Evolutionary conservation across 805 yeast species (phyloP).

Genomic region (Clavispora santaluciae): DNA sequence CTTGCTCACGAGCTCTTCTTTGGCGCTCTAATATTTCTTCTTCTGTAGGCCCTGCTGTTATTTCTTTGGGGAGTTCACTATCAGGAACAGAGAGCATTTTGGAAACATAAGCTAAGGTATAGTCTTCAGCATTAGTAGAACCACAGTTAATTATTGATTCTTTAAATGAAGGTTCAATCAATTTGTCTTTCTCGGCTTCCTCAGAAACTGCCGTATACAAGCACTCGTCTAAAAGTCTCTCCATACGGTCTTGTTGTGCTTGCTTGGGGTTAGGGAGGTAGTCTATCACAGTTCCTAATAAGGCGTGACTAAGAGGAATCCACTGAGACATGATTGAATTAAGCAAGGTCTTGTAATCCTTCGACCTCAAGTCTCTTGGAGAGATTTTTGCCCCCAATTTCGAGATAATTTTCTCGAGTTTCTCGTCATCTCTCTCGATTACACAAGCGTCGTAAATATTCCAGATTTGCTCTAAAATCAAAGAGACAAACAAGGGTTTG

Average conservation of each 20-base stretch:
- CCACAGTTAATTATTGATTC: constrained; percentile 65
- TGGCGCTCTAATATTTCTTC: constrained; percentile 63
- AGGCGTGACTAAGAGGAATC: constrained; percentile 88
- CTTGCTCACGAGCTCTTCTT: constrained; percentile 60
- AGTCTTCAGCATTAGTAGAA: constrained; percentile 50
- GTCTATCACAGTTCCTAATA: constrained; percentile 78
- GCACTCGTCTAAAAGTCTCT: constrained; percentile 49
- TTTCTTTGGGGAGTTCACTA: constrained; percentile 65
- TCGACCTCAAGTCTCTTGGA: constrained; percentile 75
- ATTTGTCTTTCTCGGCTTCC: constrained; percentile 22
- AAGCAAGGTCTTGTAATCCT: constrained; percentile 63
- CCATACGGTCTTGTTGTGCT: constrained; percentile 72
- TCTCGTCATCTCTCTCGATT: constrained; percentile 60
- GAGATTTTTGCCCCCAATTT: constrained; percentile 63
- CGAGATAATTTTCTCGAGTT: constrained; percentile 66
- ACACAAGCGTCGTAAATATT: constrained; percentile 74
- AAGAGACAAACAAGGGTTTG: constrained; percentile 82
- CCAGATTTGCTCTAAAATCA: constrained; percentile 90
- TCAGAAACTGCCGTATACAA: constrained; percentile 49
- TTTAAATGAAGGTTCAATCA: constrained; percentile 46
- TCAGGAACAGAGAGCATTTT: constrained; percentile 85
- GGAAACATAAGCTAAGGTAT: constrained; percentile 69
- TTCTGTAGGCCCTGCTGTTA: constrained; percentile 34
- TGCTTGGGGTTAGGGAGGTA: constrained; percentile 75
- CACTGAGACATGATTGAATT: constrained; percentile 80